Evolutionary conservation across 2,329 filamentous ascomycete species (phyloP).

Genomic region (Talaromyces atroroseus): DNA sequence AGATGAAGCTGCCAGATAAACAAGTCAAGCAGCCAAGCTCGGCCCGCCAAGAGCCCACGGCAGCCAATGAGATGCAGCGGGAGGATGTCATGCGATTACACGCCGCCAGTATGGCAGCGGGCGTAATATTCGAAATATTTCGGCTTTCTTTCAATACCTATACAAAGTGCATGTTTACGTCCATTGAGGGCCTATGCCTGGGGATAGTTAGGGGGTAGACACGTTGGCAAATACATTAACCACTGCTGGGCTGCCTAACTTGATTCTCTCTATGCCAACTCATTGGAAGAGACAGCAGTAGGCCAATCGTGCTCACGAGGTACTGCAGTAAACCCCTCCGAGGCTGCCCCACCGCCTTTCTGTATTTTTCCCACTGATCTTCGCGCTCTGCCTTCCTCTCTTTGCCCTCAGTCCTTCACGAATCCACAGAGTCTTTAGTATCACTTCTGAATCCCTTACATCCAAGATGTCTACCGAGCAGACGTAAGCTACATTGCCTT

Average conservation of each 20-base stretch:
- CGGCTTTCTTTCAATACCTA: not conserved
- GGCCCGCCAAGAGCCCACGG: not conserved
- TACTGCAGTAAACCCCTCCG: conserved; percentile 7
- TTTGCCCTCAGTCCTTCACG: conserved; percentile 18
- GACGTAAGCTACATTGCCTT: conserved; percentile 55
- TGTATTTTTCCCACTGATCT: conserved; percentile 9
- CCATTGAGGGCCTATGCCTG: not conserved
- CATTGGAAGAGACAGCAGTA: not conserved
- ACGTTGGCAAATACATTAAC: not conserved
- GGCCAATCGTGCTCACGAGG: not conserved
- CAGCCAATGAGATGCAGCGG: not conserved
- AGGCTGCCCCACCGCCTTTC: conserved; percentile 10
- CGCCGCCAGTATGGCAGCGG: not conserved
- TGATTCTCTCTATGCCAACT: not conserved
- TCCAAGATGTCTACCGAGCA: conserved; percentile 70
- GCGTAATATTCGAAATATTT: not conserved
- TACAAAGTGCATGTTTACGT: not conserved
- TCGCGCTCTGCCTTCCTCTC: not conserved
- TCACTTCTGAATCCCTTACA: conserved; percentile 16
- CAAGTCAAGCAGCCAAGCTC: conserved; percentile 2
- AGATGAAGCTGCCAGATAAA: conserved; percentile 14
- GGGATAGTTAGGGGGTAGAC: not conserved
- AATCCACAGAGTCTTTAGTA: conserved; percentile 14
- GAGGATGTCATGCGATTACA: not conserved
- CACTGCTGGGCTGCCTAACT: not conserved